Conservation (phyloP, 768 basidiomycete species). For the Gelatoporia subvermispora region DNA sequence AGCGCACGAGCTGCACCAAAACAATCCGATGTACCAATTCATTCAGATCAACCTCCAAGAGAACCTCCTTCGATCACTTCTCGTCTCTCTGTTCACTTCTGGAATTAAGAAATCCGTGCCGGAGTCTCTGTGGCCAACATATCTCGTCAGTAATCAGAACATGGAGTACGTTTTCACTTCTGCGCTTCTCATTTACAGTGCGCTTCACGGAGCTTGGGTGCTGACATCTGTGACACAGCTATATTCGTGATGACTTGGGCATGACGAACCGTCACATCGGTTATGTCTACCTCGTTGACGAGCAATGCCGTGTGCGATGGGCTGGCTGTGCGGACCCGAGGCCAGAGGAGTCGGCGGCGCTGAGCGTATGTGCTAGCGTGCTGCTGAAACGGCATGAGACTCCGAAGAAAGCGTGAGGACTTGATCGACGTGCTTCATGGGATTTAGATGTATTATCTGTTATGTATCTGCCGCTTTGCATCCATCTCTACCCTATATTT, state of each 20-base stretch:
- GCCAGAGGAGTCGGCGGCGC: constrained; percentile 59
- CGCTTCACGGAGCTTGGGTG: not conserved
- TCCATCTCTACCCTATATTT: too few relatives aligned
- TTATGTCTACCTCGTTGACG: constrained; percentile 88
- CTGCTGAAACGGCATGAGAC: constrained; percentile 54
- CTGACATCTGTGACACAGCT: constrained; percentile 22
- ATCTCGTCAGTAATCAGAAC: constrained; percentile 77
- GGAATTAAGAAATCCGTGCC: constrained; percentile 69
- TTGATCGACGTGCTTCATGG: too few relatives aligned
- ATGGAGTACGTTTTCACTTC: constrained; percentile 44
- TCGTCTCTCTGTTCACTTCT: constrained; percentile 80
- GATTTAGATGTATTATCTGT: too few relatives aligned
- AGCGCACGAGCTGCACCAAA: constrained; percentile 46
- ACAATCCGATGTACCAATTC: constrained; percentile 62
- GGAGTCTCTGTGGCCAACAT: constrained; percentile 56
- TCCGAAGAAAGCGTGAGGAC: too few relatives aligned
- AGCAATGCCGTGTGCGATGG: constrained; percentile 84
- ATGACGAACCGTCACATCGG: constrained; percentile 89
- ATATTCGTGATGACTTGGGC: constrained; percentile 77
- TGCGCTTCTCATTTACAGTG: not conserved
- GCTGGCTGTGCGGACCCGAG: constrained; percentile 86
- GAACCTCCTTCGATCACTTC: constrained; percentile 86
- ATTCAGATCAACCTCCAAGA: constrained; percentile 92
- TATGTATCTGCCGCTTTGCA: too few relatives aligned
- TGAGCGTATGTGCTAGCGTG: constrained; percentile 67